phyloP scores from a whole-genome alignment of 768 basidiomycete genomes.

The Paxillus ammoniavirescens region DNA sequence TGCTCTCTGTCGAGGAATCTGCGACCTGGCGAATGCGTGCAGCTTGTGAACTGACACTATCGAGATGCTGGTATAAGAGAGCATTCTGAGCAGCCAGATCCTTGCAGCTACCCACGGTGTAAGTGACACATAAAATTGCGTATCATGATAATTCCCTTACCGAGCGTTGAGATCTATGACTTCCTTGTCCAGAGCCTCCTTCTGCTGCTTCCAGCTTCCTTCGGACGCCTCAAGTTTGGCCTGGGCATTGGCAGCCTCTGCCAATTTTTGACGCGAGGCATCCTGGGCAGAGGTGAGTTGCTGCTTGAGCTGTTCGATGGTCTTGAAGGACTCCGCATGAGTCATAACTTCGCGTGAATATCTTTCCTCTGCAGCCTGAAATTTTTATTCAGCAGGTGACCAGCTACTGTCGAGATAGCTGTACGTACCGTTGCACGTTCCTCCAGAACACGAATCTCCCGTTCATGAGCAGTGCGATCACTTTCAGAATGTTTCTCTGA shows the following conservation, averaged over 20 bases:
- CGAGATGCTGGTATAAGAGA: slow-evolving; percentile 79
- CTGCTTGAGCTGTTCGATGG: slow-evolving; percentile 60
- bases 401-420: neutral
- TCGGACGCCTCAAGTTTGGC: slow-evolving; percentile 72
- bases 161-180: slow-evolving; percentile 66
- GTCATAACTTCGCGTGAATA: slow-evolving; percentile 80
- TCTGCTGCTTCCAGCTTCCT: slow-evolving; percentile 79
- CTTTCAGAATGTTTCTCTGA: slow-evolving; percentile 68
- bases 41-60: slow-evolving; percentile 80
- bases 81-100: slow-evolving; percentile 76
- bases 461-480: slow-evolving; percentile 62
- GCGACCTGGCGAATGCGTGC: slow-evolving; percentile 75
- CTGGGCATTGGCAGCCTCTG: slow-evolving; percentile 69
- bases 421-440: slow-evolving; percentile 61
- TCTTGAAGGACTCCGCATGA: slow-evolving; percentile 83
- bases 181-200: slow-evolving; percentile 75
- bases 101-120: slow-evolving; percentile 48
- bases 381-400: neutral
- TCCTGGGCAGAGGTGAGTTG: slow-evolving; percentile 55
- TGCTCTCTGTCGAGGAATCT: slow-evolving; percentile 43
- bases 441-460: slow-evolving; percentile 63
- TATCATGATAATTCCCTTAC: slow-evolving; percentile 36
- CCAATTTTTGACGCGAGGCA: slow-evolving; percentile 54
- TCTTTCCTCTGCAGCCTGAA: slow-evolving; percentile 71
- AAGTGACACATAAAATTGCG: neutral